Evolutionary conservation across 192 early-diverging fungal genomes (phyloP).

Genomic region (Coemansia sp.): DNA sequence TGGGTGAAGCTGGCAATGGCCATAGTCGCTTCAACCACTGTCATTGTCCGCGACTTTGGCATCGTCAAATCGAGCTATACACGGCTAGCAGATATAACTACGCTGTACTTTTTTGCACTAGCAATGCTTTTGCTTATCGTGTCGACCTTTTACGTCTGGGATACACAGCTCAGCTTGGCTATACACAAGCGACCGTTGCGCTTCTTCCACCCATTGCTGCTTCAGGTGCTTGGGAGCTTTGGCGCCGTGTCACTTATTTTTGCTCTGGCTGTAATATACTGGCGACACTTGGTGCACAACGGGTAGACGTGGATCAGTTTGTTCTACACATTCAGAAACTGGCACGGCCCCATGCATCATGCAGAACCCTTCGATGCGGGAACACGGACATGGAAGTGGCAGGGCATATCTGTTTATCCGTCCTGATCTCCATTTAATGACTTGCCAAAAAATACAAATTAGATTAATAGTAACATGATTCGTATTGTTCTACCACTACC

Average conservation of each 20-base stretch:
- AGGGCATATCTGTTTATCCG: background rate
- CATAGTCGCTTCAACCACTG: conserved; percentile 19
- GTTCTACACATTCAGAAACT: background rate
- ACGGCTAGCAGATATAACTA: conserved; percentile 16
- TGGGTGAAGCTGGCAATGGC: conserved; percentile 48
- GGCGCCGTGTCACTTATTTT: conserved; percentile 40
- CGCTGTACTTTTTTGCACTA: conserved; percentile 28
- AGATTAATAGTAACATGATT: background rate
- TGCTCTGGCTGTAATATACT: conserved; percentile 24
- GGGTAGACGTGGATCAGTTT: background rate
- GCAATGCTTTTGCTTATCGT: conserved; percentile 23
- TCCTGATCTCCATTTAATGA: no score
- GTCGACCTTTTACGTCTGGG: conserved; percentile 30
- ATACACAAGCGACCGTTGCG: conserved; percentile 20
- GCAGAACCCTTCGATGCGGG: background rate
- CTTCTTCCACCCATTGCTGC: conserved; percentile 25
- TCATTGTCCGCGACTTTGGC: conserved; percentile 24
- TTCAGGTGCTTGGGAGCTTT: conserved; percentile 29
- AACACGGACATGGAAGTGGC: background rate
- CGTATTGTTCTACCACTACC: no score
- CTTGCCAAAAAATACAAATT: background rate
- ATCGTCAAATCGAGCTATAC: background rate
- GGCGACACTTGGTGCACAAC: background rate
- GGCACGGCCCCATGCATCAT: background rate
- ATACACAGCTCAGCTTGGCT: conserved; percentile 17